Percentiles rank a stretch among this genome's conserved stretches.
Evolutionary conservation across 1,139 yeast genomes (phyloP).

Genomic region (Yamadazyma aaseri): DNA sequence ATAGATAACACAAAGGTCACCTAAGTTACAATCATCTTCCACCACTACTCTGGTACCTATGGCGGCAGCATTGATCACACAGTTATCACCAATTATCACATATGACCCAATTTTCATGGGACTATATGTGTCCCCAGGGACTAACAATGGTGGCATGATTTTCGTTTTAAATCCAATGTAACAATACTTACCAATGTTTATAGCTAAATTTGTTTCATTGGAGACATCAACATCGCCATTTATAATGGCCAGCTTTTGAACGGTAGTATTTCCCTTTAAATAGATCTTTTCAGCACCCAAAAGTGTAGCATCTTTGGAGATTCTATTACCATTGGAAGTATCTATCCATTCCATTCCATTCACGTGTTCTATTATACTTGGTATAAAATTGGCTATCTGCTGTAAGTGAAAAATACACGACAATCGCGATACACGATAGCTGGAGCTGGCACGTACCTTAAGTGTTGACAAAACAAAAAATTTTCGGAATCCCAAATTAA

Average conservation of each 20-base stretch:
- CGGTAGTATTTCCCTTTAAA: conserved; percentile 36
- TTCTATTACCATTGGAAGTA: conserved; percentile 55
- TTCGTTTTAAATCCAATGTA: conserved; percentile 29
- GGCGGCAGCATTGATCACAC: conserved; percentile 42
- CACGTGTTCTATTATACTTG: not conserved
- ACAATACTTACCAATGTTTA: conserved; percentile 55
- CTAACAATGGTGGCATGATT: conserved; percentile 33
- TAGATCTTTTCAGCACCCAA: conserved; percentile 24
- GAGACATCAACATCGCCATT: conserved; percentile 38
- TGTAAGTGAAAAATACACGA: no score
- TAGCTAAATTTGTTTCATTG: conserved; percentile 25
- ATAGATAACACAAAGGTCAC: conserved; percentile 51
- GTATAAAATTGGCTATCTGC: no score
- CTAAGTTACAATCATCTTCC: conserved; percentile 40
- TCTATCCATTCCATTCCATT: conserved; percentile 32
- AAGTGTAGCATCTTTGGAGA: conserved; percentile 45
- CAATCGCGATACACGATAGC: no score
- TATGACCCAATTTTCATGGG: conserved; percentile 56
- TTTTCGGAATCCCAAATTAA: conserved; percentile 2
- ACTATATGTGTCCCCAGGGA: conserved; percentile 18
- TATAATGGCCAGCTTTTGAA: conserved; percentile 28
- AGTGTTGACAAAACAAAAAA: conserved; percentile 1
- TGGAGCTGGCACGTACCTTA: no score
- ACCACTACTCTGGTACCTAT: conserved; percentile 61
- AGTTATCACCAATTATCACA: conserved; percentile 48